Evolutionary conservation across 805 yeast species (phyloP), one percentile per base, ranked within the genome.

Genomic region (Saccharomyces mikatae): DNA sequence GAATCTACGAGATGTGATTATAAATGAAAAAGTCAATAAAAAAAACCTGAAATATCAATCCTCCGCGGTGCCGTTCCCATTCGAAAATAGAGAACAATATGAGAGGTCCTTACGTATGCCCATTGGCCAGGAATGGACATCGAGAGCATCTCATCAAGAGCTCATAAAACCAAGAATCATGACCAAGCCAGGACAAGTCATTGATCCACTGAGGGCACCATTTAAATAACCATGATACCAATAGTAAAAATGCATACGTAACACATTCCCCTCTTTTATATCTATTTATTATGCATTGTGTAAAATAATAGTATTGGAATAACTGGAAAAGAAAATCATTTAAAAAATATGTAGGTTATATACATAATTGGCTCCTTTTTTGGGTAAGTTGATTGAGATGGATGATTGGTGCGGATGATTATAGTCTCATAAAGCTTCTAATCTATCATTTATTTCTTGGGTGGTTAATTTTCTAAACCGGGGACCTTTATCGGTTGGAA

Each of bases 81-180:
- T 79, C 70, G 97, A 94, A 73, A 86, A 85, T 56, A 80, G 85
- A 68, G 98, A 90, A 68, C 98, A 94, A 72, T 94, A 94, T 70
- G 99, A 94, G 71, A 81, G 96, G 67, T 83, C 96, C 4, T 76
- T 94, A 65, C 81, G 96, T 67, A 86, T 89, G 89, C 97, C 98
- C n/a, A 76, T 94, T 57, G 98, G 98, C 27, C 95, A 88, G 70
- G 96, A 94, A 72, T 94, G 98, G 98, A 84, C 92, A 8, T 81
- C 96, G 6, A 83, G 89, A 66, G 86, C 83, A 53, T 83, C 96
- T 3, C 94, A 87, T 74, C 96, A 90, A 74, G 82, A 82, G 67
- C 75, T 89, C 61, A 89, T 94, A 50, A 90, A 87, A 82, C 98
- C 99, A 46, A 80, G 87, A 64, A 84, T 94, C 46, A 77, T 88